Evolutionary conservation across 2,329 filamentous ascomycete species (phyloP), one percentile per base, ranked within the genome.

Genomic region (Cylindrodendrum hubeiense): DNA sequence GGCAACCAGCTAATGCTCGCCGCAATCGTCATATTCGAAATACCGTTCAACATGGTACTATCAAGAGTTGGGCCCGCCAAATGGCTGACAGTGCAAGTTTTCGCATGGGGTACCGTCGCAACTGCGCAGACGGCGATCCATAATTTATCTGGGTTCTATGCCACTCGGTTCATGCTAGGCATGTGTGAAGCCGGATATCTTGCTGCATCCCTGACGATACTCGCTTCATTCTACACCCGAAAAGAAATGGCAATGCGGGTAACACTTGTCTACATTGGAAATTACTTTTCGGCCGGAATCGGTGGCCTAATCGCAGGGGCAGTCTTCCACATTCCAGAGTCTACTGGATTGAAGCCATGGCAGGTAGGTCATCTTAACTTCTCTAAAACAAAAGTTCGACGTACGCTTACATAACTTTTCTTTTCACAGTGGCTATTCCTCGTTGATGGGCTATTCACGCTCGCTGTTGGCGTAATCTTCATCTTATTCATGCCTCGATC

Each of bases 1-100:
- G 84, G 84, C 5, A 79, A 83, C 12, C 82, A 84, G 66, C 76
- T 86, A 53, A 75, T 84, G 13, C 81, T 80, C 0, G 78, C 81
- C 5, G 83, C 82, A 0, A 85, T 85, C 28, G 80, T 85, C 9
- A 71, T 85, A 15, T 76, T 78, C 22, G 78, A 83, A 57, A 61
- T 70, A 13, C 68, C 68, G 12, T 67, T 59, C 33, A 70, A 70
- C 53, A 46, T 68, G 8, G 24, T 55, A 8, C 26, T 55, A 7
- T 55, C 60, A 10, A 41, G 56, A 33, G 28, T 68, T 15, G 68
- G 68, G 2, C 44, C 66, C 1, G 53, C 67, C 7, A 28, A 41
- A 13, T 68, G 67, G 57, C 51, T 68, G n/a, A 64, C 63, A 6
- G 30, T 68, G 4, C 67, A 66, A 15, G 59, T 71, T 24, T 63